These are phyloP conservation scores for Plenodomus biglobosus DNA, from an alignment of 2,329 filamentous ascomycete species.

Conservation along the genomic window DNA sequence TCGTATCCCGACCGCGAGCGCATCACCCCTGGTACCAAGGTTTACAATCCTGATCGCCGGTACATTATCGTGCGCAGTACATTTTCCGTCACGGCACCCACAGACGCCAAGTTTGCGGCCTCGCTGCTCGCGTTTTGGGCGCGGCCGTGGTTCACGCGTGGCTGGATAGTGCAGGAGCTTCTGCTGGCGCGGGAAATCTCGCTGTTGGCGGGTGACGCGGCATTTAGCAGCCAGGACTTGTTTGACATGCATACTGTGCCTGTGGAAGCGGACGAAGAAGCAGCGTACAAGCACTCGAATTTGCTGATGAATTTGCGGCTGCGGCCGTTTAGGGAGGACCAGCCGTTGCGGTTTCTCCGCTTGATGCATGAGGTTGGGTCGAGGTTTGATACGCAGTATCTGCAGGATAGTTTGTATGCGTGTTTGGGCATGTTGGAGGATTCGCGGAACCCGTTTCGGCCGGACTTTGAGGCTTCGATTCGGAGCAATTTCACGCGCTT, in stretches of 20 bases:
- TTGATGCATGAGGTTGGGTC: constrained; percentile 5
- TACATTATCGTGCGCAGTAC: constrained; percentile 1
- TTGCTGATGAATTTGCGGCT: constrained; percentile 15
- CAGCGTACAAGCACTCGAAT: constrained; percentile 3
- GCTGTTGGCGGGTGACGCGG: constrained; percentile 6
- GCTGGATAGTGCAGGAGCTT: constrained; percentile 20
- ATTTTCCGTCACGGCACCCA: constrained; percentile 4
- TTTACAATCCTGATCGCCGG: constrained; percentile 3
- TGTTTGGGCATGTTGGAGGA: constrained; percentile 11
- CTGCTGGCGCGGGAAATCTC: constrained; percentile 6
- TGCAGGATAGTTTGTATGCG: constrained; percentile 12
- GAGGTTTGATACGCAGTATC: constrained; percentile 10
- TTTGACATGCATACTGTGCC: constrained; percentile 11
- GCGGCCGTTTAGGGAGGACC: constrained; percentile 8
- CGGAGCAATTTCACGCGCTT: constrained; percentile 14
- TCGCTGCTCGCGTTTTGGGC: constrained; percentile 10
- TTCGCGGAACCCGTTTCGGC: constrained; percentile 4
- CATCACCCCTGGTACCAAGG: background rate
- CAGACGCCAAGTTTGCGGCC: background rate
- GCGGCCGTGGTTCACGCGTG: constrained; percentile 11
- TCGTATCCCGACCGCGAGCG: background rate
- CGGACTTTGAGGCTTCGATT: constrained; percentile 12
- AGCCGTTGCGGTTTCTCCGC: constrained; percentile 14
- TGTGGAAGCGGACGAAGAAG: background rate
- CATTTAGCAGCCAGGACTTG: constrained; percentile 12